These are phyloP conservation scores for Hymenoscyphus fraxineus DNA, from an alignment of 2,329 filamentous ascomycete genomes.

Conservation along the genomic window DNA sequence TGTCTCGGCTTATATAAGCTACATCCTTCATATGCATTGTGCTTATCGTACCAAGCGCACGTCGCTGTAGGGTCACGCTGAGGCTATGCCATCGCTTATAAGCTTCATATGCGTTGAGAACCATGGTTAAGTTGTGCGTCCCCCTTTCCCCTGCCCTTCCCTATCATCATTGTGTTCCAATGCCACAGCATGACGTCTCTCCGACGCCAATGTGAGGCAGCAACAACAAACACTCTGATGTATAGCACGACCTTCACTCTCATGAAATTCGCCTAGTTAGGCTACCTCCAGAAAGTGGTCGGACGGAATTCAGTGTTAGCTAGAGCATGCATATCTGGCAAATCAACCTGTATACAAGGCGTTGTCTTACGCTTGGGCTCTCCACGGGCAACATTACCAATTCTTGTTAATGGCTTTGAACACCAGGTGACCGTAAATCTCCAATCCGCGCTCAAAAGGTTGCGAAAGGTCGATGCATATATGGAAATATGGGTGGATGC, in stretches of 20 bases:
- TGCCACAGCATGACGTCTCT: not conserved
- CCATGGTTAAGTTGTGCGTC: too few species aligned
- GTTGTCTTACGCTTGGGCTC: slow-evolving; percentile 15
- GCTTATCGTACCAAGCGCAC: too few species aligned
- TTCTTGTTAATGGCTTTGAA: slow-evolving; percentile 5
- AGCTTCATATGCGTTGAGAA: too few species aligned
- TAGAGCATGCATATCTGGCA: not conserved
- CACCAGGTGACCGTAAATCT: slow-evolving; percentile 11
- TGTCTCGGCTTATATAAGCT: too few species aligned
- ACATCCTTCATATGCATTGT: too few species aligned
- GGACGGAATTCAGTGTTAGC: not conserved
- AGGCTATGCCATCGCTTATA: too few species aligned
- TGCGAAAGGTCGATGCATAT: not conserved
- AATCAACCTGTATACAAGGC: slow-evolving; percentile 11
- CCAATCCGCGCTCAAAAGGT: slow-evolving; percentile 10
- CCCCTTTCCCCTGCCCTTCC: too few species aligned
- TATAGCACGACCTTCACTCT: not conserved
- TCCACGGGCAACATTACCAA: not conserved
- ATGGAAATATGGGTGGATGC: not conserved
- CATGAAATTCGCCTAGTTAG: not conserved
- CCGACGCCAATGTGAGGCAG: not conserved
- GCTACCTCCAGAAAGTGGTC: not conserved
- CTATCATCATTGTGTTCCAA: too few species aligned
- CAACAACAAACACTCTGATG: not conserved
- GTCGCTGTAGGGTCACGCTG: too few species aligned